Evolutionary conservation across 1,139 yeast species (phyloP), one percentile per base, ranked within the genome.

Genomic region (Candida tropicalis): DNA sequence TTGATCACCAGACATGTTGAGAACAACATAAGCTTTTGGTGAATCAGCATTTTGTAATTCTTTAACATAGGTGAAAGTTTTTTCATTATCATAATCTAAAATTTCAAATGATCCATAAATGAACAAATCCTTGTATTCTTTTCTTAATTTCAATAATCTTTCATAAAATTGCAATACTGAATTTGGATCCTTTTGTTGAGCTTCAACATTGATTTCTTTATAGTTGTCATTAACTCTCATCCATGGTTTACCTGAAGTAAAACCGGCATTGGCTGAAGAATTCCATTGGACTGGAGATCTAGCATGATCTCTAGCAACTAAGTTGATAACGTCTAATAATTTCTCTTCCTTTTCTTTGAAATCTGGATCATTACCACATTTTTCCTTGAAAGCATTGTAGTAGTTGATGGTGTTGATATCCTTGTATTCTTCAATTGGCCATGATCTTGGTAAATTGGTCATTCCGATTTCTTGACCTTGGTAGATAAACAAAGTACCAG

Each of bases 241-340:
- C 85, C 86, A 81, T 20, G 85, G 83, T 47, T 61, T 61, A 24
- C 64, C 75, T 2, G 69, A 59, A 10, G 81, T 60, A 57, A 80
- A 79, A 0, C 85, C 84, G 25, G 67, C 81, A 49, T 69, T 54
- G 10, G 56, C 64, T 2, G 68, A 54, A 39, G 56, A 56, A 47
- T 71, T 74, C 85, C 85, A 80, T 55, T 78, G 84, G 50, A 80
- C 76, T 24, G 85, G 85, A 6, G 82, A 69, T 57, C 85, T 69
- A 5, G 82, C 75, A 52, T 81, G 70, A 55, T 79, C 84, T 57
- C 84, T 67, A 10, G 80, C 76, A 15, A 71, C 47, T 41, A 71
- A 53, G 44, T 64, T 62, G 46, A 73, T 58, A 23, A 51, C 55
- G 43, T 68, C 67, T 62, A 73, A 49, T 43, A 67, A 60, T 38